Conservation (phyloP, 208 protist species). For the Angomonas deanei region DNA sequence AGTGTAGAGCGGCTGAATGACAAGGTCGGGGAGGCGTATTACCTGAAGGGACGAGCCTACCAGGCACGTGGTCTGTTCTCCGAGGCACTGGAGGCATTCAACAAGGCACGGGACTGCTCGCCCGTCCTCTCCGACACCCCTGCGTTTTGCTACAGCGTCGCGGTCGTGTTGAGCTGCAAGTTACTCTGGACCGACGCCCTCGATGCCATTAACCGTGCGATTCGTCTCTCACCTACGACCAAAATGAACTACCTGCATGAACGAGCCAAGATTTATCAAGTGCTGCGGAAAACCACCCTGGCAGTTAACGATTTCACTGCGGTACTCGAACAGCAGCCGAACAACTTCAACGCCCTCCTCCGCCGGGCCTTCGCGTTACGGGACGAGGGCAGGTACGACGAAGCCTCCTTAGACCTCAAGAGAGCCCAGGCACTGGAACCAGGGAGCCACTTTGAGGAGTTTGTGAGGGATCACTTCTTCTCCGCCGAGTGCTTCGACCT, state of each 20-base stretch:
- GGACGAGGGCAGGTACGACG: constrained; percentile 56
- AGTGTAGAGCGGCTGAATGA: not conserved
- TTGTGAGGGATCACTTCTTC: constrained; percentile 62
- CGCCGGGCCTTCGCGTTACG: constrained; percentile 84
- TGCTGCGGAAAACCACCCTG: constrained; percentile 36
- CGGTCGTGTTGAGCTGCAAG: constrained; percentile 36
- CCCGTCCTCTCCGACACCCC: constrained; percentile 24
- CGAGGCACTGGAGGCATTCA: constrained; percentile 51
- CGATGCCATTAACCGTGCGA: constrained; percentile 35
- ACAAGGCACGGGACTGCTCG: constrained; percentile 35
- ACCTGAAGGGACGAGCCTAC: constrained; percentile 67
- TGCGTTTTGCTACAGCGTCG: constrained; percentile 43
- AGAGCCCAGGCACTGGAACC: constrained; percentile 45
- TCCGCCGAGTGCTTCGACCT: constrained; percentile 56
- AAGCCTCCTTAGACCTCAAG: constrained; percentile 83
- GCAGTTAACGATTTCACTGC: constrained; percentile 73
- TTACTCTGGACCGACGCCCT: constrained; percentile 30
- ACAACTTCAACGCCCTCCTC: constrained; percentile 72
- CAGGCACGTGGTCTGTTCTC: constrained; percentile 49
- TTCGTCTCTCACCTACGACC: constrained; percentile 15
- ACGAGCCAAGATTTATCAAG: constrained; percentile 80
- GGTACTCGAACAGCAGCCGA: constrained; percentile 52
- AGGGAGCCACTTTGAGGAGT: constrained; percentile 25
- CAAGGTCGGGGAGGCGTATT: constrained; percentile 52
- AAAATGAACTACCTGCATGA: constrained; percentile 57